Evolutionary conservation across 495 filamentous ascomycete genomes (phyloP), one percentile per base, ranked within the genome.

Genomic region (Penicillium longicatenatum): DNA sequence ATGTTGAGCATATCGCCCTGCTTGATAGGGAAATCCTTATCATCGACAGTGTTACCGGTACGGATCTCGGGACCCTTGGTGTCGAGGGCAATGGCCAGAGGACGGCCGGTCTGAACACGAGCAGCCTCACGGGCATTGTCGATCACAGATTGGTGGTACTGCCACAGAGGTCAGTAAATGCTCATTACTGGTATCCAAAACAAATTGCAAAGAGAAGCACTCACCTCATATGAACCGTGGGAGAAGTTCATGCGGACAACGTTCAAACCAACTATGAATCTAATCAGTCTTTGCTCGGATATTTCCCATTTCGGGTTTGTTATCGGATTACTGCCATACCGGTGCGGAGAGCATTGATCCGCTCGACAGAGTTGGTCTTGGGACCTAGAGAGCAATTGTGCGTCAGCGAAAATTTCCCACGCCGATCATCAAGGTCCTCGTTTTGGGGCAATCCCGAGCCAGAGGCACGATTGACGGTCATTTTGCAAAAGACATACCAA

Each of bases 181-280:
- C 42, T 51, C 42, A 19, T 59, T 16, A 31, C n/a, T 20, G 26
- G 35, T 21, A 10, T 22, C 26, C 19, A 7, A 17, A 6, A 14
- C 22, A 39, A 22, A 16, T 19, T 37, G 50, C 45, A 20, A 22
- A 45, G 61, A 65, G 70, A 67, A 51, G 67, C 67, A 64, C 72
- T 60, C 69, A 87, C 85, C 76, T 95, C 93, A 75, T 98, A 92
- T 63, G 89, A 89, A 65, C 94, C 94, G 75, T 98, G 94, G 61
- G 93, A 97, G 75, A 98, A 98, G 86, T 98, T 98, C 92, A 97
- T 95, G 74, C 94, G 95, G 61, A 97, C 94, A 59, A 98, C 92
- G 75, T 97, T 97, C 60, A 97, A 86, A 74, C 94, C 94, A 60
- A 86, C 87, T 87, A 58, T 60, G 49, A 22, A 43, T 8, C 30